Percentiles rank a stretch among this genome's conserved stretches.
Conservation (phyloP, 306 rosid genomes). For the Mimosa bimucronata region DNA sequence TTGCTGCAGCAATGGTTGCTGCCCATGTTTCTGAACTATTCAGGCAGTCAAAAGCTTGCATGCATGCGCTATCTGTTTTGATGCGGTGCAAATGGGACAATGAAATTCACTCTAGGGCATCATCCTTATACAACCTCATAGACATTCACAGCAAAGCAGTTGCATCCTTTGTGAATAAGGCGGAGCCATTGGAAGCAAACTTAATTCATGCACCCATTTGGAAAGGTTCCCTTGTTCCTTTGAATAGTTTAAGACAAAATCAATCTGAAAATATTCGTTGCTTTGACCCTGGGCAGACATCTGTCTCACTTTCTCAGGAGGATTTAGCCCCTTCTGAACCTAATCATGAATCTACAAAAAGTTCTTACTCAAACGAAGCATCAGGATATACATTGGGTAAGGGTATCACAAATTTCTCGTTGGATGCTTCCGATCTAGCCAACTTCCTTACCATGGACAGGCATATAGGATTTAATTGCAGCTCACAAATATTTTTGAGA, state of each 20-base stretch:
- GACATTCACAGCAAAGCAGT: constrained; percentile 93
- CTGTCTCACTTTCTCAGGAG: constrained; percentile 36
- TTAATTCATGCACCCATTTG: constrained; percentile 59
- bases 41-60: constrained; percentile 94
- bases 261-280: constrained; percentile 52
- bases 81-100: constrained; percentile 93
- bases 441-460: constrained; percentile 94
- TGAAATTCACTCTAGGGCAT: constrained; percentile 84
- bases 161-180: constrained; percentile 85
- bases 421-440: constrained; percentile 94
- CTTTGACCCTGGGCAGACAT: constrained; percentile 58
- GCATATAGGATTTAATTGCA: constrained; percentile 86
- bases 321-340: constrained; percentile 50
- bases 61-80: constrained; percentile 88
- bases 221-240: constrained; percentile 54
- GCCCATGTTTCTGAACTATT: constrained; percentile 96
- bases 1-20: constrained; percentile 99
- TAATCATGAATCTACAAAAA: constrained; percentile 45
- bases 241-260: constrained; percentile 53
- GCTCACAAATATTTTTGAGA: constrained; percentile 78
- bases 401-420: constrained; percentile 64
- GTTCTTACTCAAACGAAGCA: constrained; percentile 54
- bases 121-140: constrained; percentile 88
- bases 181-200: constrained; percentile 90
- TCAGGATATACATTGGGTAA: constrained; percentile 60